Percentiles rank a stretch among this genome's conserved stretches.
Evolutionary conservation across 169 alveolate genomes (phyloP).

Genomic region (Cardiosporidium cionae): DNA sequence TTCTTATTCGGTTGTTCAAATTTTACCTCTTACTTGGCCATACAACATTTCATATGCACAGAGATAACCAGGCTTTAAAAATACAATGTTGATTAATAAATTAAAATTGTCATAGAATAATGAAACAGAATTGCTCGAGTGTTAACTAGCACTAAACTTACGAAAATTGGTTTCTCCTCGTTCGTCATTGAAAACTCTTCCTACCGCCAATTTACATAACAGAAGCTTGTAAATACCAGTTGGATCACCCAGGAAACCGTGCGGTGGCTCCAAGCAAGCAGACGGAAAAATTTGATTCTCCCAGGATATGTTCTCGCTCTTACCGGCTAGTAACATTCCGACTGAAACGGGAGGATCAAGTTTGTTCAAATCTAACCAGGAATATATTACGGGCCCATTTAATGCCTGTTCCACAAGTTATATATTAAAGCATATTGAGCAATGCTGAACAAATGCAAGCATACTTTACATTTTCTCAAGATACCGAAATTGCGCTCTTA

Average conservation of each 20-base stretch:
- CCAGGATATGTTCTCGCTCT: slow-evolving; percentile 11
- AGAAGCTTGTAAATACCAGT: slow-evolving; percentile 46
- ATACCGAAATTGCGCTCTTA: too few relatives aligned
- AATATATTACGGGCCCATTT: slow-evolving; percentile 42
- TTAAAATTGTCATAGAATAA: too few relatives aligned
- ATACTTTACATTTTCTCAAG: too few relatives aligned
- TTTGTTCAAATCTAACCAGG: slow-evolving; percentile 45
- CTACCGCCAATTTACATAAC: slow-evolving; percentile 47
- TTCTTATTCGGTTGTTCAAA: too few relatives aligned
- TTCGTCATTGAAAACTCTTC: slow-evolving; percentile 27
- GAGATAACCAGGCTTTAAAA: too few relatives aligned
- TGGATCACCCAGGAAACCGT: slow-evolving; percentile 53
- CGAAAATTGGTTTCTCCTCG: too few relatives aligned
- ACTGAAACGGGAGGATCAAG: slow-evolving; percentile 51
- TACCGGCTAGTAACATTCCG: slow-evolving; percentile 24
- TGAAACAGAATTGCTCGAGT: too few relatives aligned
- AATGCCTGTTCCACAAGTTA: slow-evolving; percentile 17
- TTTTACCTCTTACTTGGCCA: too few relatives aligned
- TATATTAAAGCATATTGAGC: not conserved
- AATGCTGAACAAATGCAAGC: too few relatives aligned
- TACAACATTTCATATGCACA: too few relatives aligned
- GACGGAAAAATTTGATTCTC: slow-evolving; percentile 39
- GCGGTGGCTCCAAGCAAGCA: slow-evolving; percentile 49
- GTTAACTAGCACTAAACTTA: too few relatives aligned
- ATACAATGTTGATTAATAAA: too few relatives aligned